Evolutionary conservation across 2,329 filamentous ascomycete genomes (phyloP).

Genomic region (Trichoderma atrobrunneum): DNA sequence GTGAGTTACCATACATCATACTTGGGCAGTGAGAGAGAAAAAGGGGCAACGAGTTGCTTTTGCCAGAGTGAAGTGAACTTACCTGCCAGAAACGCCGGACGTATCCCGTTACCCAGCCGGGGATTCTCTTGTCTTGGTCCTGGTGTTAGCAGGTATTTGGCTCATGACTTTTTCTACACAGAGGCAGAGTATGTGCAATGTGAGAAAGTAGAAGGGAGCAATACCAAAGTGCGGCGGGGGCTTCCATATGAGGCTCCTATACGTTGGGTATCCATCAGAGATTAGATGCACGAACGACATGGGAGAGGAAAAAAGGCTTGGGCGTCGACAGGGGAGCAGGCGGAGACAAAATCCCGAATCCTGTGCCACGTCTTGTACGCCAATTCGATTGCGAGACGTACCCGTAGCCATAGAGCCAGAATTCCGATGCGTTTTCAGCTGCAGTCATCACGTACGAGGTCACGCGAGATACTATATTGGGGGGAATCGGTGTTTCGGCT

Average conservation of each 20-base stretch:
- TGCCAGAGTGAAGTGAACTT: slow-evolving; percentile 23
- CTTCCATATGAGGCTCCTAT: slow-evolving; percentile 92
- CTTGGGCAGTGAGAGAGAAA: slow-evolving; percentile 32
- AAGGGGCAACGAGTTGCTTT: background rate
- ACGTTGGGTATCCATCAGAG: slow-evolving; percentile 2
- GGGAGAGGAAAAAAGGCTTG: background rate
- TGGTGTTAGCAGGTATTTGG: background rate
- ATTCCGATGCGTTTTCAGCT: slow-evolving; percentile 52
- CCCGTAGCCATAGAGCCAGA: slow-evolving; percentile 99
- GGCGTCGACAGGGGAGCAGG: slow-evolving; percentile 4
- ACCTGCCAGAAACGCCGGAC: slow-evolving; percentile 98
- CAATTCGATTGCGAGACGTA: slow-evolving; percentile 40
- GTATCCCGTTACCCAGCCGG: slow-evolving; percentile 90
- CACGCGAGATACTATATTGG: background rate
- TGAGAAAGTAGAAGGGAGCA: background rate
- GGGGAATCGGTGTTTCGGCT: background rate
- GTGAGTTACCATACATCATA: background rate
- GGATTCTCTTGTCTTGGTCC: slow-evolving; percentile 69
- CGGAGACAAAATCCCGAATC: background rate
- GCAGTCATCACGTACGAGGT: slow-evolving; percentile 1
- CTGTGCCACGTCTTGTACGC: background rate
- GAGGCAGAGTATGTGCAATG: background rate
- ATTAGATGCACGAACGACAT: background rate
- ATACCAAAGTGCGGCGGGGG: slow-evolving; percentile 92
- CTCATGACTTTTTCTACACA: background rate